A percentile compares a stretch with the other conserved stretches of the same genome.
Conservation (phyloP, 108 stramenopile genomes). For the Skeletonema tropicum region DNA sequence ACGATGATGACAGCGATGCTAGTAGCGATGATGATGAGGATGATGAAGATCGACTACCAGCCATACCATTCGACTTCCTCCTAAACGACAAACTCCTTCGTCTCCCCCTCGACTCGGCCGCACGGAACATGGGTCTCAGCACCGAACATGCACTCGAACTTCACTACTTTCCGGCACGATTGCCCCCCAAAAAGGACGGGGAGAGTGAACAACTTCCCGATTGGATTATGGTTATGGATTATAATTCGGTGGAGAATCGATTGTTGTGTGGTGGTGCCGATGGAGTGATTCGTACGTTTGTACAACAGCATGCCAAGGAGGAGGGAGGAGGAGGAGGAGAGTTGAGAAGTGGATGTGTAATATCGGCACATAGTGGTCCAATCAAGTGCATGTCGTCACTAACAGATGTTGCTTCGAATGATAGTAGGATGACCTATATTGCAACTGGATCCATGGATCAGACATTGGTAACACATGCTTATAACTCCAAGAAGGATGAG, state of each 20-base stretch:
- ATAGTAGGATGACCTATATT: constrained; percentile 35
- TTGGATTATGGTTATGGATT: constrained; percentile 74
- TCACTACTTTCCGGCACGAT: constrained; percentile 75
- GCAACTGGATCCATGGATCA: constrained; percentile 86
- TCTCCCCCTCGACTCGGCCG: constrained; percentile 69
- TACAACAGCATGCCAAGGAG: neutral
- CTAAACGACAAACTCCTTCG: constrained; percentile 73
- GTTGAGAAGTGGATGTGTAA: constrained; percentile 9
- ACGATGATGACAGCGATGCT: constrained; percentile 29
- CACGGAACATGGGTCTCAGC: constrained; percentile 68
- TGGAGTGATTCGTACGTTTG: constrained; percentile 65
- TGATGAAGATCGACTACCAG: constrained; percentile 48
- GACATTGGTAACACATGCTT: constrained; percentile 60
- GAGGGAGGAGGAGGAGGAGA: neutral
- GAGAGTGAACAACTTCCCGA: constrained; percentile 73
- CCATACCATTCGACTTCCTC: constrained; percentile 83
- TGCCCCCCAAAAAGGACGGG: constrained; percentile 61
- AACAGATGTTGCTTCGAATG: no score
- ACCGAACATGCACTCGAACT: constrained; percentile 72
- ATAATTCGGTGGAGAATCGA: neutral
- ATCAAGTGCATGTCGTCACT: constrained; percentile 67
- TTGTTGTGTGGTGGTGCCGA: constrained; percentile 62
- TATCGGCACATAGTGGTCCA: constrained; percentile 62
- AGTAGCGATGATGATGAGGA: constrained; percentile 43
- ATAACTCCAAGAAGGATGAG: constrained; percentile 14